Evolutionary conservation across 148 eudicot genomes (phyloP).

Genomic region (Agrostemma githago): DNA sequence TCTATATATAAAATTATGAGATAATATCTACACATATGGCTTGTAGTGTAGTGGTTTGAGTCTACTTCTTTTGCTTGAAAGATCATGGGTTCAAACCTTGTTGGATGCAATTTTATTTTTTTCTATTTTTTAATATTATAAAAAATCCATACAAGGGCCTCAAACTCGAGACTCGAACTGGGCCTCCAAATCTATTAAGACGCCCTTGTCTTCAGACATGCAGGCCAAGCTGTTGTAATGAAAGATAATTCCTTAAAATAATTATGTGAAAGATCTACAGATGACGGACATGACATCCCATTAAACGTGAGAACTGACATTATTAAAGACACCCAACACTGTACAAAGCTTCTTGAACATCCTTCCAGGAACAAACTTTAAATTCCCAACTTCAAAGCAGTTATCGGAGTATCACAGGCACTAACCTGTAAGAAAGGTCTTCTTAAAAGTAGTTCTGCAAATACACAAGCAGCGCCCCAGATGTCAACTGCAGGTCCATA

Average conservation of each 20-base stretch:
- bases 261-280: neutral
- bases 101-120: too few species aligned
- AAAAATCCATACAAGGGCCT: too few species aligned
- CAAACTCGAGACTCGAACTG: too few species aligned
- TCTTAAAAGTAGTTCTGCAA: conserved; percentile 87
- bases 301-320: neutral
- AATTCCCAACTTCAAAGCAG: neutral
- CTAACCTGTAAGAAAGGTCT: conserved; percentile 87
- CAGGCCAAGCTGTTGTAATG: neutral
- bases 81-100: too few species aligned
- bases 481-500: conserved; percentile 98
- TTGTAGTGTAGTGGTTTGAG: too few species aligned
- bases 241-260: neutral
- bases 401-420: neutral
- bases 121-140: too few species aligned
- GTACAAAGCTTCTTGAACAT: neutral
- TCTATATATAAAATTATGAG: too few species aligned
- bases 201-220: too few species aligned
- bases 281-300: neutral
- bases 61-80: too few species aligned
- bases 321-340: neutral
- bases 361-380: neutral
- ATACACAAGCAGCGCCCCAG: conserved; percentile 99
- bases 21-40: too few species aligned
- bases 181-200: too few species aligned